These are phyloP conservation scores for Aristolochia californica DNA, from an alignment of 164 flowering plant genomes.

Conservation along the genomic window DNA sequence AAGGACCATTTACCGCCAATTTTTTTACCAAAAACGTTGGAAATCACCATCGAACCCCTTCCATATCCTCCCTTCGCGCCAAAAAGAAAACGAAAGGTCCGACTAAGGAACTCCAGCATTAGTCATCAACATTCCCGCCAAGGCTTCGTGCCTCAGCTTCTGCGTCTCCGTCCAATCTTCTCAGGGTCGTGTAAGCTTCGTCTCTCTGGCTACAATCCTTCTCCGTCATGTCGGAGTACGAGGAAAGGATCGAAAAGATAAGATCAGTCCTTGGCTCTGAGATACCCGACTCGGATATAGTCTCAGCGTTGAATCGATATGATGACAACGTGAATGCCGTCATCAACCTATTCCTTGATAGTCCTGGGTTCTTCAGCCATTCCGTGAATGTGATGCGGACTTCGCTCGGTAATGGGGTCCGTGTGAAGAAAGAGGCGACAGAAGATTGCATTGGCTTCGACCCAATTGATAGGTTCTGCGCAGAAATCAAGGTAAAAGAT, in stretches of 20 bases:
- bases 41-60: no score
- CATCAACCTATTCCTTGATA: slow-evolving; percentile 11
- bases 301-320: slow-evolving; percentile 11
- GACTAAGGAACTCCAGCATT: no score
- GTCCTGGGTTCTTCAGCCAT: slow-evolving; percentile 4
- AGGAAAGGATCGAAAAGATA: slow-evolving; percentile 5
- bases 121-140: neutral
- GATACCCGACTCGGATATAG: slow-evolving; percentile 12
- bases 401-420: slow-evolving; percentile 28
- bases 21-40: no score
- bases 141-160: neutral
- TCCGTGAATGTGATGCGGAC: slow-evolving; percentile 18
- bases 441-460: neutral
- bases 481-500: neutral
- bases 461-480: neutral
- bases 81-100: no score
- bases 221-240: neutral
- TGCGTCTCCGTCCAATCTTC: neutral
- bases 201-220: no score
- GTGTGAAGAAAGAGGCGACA: slow-evolving; percentile 9
- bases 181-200: no score
- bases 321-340: slow-evolving; percentile 14
- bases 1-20: no score
- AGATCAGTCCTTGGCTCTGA: slow-evolving; percentile 13
- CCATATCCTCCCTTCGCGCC: no score